These are phyloP conservation scores for Phytophthora megakarya DNA, from an alignment of 352 stramenopile species.

Conservation along the genomic window DNA sequence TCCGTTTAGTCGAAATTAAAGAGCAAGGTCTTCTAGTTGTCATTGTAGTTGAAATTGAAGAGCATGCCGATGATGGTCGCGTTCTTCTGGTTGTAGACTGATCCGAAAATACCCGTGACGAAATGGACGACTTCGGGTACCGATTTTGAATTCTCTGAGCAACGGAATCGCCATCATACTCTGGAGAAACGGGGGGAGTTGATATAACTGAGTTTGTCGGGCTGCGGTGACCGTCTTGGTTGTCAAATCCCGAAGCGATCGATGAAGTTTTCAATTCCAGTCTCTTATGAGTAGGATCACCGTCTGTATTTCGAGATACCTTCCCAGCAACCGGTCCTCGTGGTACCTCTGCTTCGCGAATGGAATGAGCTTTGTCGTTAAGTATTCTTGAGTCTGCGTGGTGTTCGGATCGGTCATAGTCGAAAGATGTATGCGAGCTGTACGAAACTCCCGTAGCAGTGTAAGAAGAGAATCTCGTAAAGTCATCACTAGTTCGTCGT, in stretches of 20 bases:
- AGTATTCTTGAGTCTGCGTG: background rate
- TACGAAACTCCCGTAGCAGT: background rate
- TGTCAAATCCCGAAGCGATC: background rate
- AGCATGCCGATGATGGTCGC: conserved; percentile 15
- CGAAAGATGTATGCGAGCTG: background rate
- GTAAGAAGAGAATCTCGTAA: background rate
- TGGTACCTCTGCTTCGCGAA: conserved; percentile 17
- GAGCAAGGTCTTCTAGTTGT: too few species aligned
- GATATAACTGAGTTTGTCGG: conserved; percentile 29
- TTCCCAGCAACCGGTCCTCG: background rate
- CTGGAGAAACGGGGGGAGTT: conserved; percentile 4
- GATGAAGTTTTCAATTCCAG: background rate
- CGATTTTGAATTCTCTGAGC: background rate
- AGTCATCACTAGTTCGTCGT: background rate
- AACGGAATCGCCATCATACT: background rate
- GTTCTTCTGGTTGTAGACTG: background rate
- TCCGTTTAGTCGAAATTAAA: background rate
- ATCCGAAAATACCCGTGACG: conserved; percentile 3
- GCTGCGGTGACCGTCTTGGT: conserved; percentile 26
- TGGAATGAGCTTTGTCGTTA: conserved; percentile 16
- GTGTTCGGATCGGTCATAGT: background rate
- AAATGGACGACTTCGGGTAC: conserved; percentile 8
- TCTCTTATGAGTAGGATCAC: background rate
- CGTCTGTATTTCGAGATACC: background rate
- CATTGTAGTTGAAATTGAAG: conserved; percentile 9